Conservation (phyloP, 371 early-diverging fungal species). For the Saksenaea oblongispora region DNA sequence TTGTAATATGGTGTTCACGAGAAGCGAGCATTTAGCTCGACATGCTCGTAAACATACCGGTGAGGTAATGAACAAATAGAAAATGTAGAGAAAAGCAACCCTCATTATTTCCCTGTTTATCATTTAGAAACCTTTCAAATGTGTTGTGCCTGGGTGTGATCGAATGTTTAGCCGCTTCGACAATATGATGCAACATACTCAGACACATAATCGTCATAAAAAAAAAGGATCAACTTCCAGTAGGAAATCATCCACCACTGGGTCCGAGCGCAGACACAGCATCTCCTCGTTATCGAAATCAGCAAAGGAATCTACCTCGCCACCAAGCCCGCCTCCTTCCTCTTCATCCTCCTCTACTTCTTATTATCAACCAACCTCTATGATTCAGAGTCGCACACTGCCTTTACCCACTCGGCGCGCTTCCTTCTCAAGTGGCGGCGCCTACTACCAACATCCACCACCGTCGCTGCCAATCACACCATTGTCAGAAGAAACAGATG, state of each 20-base stretch:
- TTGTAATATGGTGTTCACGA: slow-evolving; percentile 62
- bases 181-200: slow-evolving; percentile 69
- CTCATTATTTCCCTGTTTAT: neutral
- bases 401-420: slow-evolving; percentile 11
- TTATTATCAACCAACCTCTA: slow-evolving; percentile 4
- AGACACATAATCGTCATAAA: slow-evolving; percentile 45
- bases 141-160: slow-evolving; percentile 59
- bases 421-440: neutral
- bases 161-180: slow-evolving; percentile 63
- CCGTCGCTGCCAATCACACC: neutral
- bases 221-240: slow-evolving; percentile 4
- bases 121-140: slow-evolving; percentile 57
- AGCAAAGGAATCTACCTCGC: neutral
- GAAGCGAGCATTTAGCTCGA: slow-evolving; percentile 63
- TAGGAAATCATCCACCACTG: neutral
- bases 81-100: neutral
- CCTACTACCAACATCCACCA: neutral
- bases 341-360: neutral
- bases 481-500: neutral
- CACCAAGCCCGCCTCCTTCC: neutral
- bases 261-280: slow-evolving; percentile 2
- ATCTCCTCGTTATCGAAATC: neutral
- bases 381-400: slow-evolving; percentile 15
- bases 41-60: slow-evolving; percentile 61
- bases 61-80: slow-evolving; percentile 32